Base-by-base conservation (phyloP, 2,329 filamentous ascomycete genomes). In the Tolypocladium cylindrosporum region DNA sequence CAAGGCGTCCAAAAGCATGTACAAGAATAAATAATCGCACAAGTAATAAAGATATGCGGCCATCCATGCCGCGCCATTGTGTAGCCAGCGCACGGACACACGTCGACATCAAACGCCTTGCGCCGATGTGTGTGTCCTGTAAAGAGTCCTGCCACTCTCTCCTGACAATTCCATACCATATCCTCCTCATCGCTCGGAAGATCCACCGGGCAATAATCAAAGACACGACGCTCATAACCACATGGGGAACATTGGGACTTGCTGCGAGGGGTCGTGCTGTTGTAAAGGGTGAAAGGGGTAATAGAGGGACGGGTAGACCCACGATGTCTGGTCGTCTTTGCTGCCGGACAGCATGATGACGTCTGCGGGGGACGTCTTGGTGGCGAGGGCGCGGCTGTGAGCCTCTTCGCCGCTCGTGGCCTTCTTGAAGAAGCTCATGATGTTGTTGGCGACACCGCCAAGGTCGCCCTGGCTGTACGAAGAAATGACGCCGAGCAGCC, bases 311-410 rank as follows among this genome's bases (percentile, higher is more conserved):
- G 64, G 69, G 62, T 60, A 63, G 67, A 86, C 88, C 76, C 79
- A 91, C 86, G 89, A 92, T 67, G 93, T 99, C 76, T 99, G 94
- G 64, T 89, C 86, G 69, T 97, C 94, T 74, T 97, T 97, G 77
- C 90, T 96, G 58, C 94, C 94, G 57, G 91, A 96, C 85, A 92
- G 94, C 91, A 97, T 97, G 70, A 97, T 83, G 51, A 99, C 93
- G 72, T 97, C 94, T 51, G 94, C 94, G 1, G 92, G 89, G 54
- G 89, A 94, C 13, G 93, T 97, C 80, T 96, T 97, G 48, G 93
- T 97, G 64, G 88, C 82, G 63, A 92, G 76, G 55, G 91, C 86
- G 68, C 87, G 87, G 75, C 91, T 83, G 72, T 92, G 88, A 8
- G 87, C 87, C n/a, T 91, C 86, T 59, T 94, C 82, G 65, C 93